Base-by-base conservation (phyloP, 768 basidiomycete species). In the Agaricus sinodeliciosus region DNA sequence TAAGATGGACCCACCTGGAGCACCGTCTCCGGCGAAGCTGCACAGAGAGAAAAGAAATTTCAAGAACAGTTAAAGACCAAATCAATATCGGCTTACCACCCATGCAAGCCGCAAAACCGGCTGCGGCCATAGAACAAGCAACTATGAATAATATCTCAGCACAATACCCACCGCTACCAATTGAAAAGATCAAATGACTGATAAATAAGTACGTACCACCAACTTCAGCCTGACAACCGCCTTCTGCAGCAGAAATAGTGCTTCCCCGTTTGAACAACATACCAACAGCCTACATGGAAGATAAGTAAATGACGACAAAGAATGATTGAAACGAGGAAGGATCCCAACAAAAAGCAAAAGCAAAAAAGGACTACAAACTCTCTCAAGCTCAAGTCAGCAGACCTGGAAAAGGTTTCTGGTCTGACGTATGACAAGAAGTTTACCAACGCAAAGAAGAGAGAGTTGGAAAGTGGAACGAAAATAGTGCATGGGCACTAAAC, bases 261-360 rank as follows among this genome's bases (percentile, higher is more conserved):
- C 91, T 92, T n/a, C 94, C 93, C 55, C 94, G 82, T 66, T 98
- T 97, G 74, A 93, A 95, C 28, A 96, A 72, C 94, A 96, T 96
- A 13, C 94, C 93, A 49, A 95, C 70, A 8, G 94, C 87, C 87
- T 90, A 45, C 18, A 44, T 12, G 19, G 26, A 26, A 25, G 46
- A 36, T 34, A 45, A 31, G 27, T 25, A 3, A 12, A 15, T 7
- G 15, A 7, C 15, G 15, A 16, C 34, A 35, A 15, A 13, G 15
- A 1, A 39, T 39, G 15, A 39, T 13, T 9, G 15, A 13, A 37
- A 37, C 6, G 15, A n/a, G 37, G 8, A 16, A 15, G 15, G 16
- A n/a, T n/a, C 34, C 28, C n/a, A 45, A 18, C n/a, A 18, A 15
- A 11, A 39, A 31, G 35, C 31, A 7, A 31, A 31, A 31, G 31